Percentiles rank a stretch among this genome's conserved stretches.
phyloP scores from a whole-genome alignment of 371 early-diverging fungal genomes.

The Synchytrium microbalum region DNA sequence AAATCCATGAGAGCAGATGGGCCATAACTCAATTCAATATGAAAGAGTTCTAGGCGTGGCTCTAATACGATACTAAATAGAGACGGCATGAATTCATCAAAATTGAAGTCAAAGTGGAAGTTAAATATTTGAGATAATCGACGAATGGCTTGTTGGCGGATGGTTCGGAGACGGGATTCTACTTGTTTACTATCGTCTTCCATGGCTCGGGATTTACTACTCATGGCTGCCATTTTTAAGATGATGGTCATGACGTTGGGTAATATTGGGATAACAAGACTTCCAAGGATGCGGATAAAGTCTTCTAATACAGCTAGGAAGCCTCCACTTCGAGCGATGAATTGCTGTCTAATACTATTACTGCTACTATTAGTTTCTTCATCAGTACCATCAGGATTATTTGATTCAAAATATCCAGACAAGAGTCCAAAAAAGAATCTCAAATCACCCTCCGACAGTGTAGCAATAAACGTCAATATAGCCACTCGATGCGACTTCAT shows the following conservation, averaged over 20 bases:
- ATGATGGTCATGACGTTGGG: conserved; percentile 53
- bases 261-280: conserved; percentile 58
- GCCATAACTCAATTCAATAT: conserved; percentile 75
- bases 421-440: conserved; percentile 67
- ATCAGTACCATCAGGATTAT: conserved; percentile 12
- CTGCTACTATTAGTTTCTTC: conserved; percentile 3
- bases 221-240: conserved; percentile 53
- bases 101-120: conserved; percentile 59
- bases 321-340: conserved; percentile 52
- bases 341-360: neutral
- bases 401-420: conserved; percentile 38
- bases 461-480: conserved; percentile 64
- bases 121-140: conserved; percentile 71
- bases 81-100: conserved; percentile 59
- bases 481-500: conserved; percentile 65
- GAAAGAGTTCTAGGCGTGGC: conserved; percentile 61
- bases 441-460: conserved; percentile 57
- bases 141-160: conserved; percentile 63
- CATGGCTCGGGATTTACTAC: conserved; percentile 6
- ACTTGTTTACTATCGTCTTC: conserved; percentile 26
- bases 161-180: conserved; percentile 21
- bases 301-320: conserved; percentile 73
- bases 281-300: conserved; percentile 69
- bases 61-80: conserved; percentile 64
- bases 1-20: conserved; percentile 70